These are phyloP conservation scores for Kuraishia piskuri DNA, from an alignment of 805 yeast genomes.

Conservation along the genomic window DNA sequence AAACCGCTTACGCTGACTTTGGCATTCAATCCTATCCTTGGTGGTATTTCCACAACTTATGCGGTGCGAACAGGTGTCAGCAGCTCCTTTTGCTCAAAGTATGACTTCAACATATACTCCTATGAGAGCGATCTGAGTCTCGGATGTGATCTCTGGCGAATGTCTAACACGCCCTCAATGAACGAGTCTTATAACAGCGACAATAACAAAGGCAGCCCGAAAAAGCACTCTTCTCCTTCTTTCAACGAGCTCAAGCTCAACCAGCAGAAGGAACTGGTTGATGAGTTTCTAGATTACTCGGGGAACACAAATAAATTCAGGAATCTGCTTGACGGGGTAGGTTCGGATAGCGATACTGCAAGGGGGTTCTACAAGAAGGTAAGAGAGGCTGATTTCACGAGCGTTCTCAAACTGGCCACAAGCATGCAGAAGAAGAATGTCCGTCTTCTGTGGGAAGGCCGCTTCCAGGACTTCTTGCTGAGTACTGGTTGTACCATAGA, in stretches of 20 bases:
- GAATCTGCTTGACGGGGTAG: not conserved
- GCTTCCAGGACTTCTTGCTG: conserved; percentile 68
- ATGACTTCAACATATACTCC: conserved; percentile 86
- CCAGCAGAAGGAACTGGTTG: conserved; percentile 12
- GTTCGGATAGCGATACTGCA: conserved; percentile 12
- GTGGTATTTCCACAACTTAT: conserved; percentile 82
- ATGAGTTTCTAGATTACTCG: conserved; percentile 15
- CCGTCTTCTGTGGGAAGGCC: conserved; percentile 81
- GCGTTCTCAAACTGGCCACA: conserved; percentile 68
- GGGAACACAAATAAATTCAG: conserved; percentile 7
- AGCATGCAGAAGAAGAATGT: conserved; percentile 54
- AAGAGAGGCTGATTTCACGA: conserved; percentile 47
- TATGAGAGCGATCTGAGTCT: conserved; percentile 79
- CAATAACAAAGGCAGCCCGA: too few relatives aligned
- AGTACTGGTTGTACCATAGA: conserved; percentile 45
- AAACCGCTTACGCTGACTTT: conserved; percentile 85
- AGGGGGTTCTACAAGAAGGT: conserved; percentile 25
- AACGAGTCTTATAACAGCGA: conserved; percentile 4
- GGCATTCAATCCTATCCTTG: conserved; percentile 82
- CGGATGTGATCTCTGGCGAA: conserved; percentile 79
- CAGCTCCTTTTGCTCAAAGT: conserved; percentile 73
- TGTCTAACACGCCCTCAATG: conserved; percentile 13
- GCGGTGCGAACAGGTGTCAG: conserved; percentile 71
- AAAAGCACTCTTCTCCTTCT: not conserved
- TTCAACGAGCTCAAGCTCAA: conserved; percentile 13